Conservation (phyloP, 805 yeast species). For the Cyberlindnera sargentensis region DNA sequence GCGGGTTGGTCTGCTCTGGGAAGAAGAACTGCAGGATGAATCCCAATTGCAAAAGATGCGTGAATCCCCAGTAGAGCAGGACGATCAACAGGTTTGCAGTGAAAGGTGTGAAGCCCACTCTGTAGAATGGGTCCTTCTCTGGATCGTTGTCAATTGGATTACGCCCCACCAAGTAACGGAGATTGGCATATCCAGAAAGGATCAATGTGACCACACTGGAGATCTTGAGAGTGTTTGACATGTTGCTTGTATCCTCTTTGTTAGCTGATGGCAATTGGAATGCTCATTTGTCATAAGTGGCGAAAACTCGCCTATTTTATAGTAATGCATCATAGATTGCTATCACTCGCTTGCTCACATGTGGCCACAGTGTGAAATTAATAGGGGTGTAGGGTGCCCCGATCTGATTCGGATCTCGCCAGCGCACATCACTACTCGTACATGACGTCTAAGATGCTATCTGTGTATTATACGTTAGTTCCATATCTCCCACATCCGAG, state of each 20-base stretch:
- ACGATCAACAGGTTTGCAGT: constrained; percentile 45
- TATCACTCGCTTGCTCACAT: too few species aligned
- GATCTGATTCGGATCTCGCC: too few species aligned
- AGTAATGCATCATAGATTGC: too few species aligned
- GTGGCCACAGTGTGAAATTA: too few species aligned
- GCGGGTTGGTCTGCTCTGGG: constrained; percentile 20
- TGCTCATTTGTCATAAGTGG: too few species aligned
- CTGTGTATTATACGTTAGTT: too few species aligned
- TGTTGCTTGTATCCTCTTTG: neutral
- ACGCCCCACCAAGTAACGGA: constrained; percentile 52
- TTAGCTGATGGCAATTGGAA: neutral
- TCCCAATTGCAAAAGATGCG: constrained; percentile 44
- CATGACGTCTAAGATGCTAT: too few species aligned
- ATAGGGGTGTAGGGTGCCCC: too few species aligned
- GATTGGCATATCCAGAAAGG: constrained; percentile 48
- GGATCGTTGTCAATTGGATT: constrained; percentile 36
- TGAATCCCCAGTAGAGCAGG: constrained; percentile 51
- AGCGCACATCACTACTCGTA: too few species aligned
- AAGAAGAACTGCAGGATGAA: constrained; percentile 41
- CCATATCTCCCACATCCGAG: too few species aligned
- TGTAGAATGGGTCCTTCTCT: constrained; percentile 35
- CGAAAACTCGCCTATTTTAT: too few species aligned
- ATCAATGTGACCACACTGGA: constrained; percentile 46
- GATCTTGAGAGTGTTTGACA: constrained; percentile 29
- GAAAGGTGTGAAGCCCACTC: constrained; percentile 63